These are phyloP conservation scores for Planoprotostelium fungivorum DNA, from an alignment of 78 protist genomes.

Conservation along the genomic window DNA sequence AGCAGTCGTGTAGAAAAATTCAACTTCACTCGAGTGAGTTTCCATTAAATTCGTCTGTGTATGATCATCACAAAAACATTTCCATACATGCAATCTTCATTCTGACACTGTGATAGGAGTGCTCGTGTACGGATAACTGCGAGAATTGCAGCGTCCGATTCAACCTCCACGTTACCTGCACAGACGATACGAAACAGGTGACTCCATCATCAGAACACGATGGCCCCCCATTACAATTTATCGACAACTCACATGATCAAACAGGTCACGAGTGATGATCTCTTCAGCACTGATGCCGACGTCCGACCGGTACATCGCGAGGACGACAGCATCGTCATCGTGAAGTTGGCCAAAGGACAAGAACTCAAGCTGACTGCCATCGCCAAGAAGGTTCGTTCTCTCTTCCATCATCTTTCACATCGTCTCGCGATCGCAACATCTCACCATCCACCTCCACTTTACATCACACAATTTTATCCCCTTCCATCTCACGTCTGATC, in stretches of 20 bases:
- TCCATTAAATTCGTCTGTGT: background rate
- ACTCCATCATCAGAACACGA: background rate
- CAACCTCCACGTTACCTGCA: conserved; percentile 25
- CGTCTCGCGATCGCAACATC: too few relatives aligned
- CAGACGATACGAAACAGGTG: conserved; percentile 8
- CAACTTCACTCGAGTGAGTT: conserved; percentile 47
- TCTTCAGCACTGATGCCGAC: background rate
- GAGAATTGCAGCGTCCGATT: conserved; percentile 59
- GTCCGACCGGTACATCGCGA: background rate
- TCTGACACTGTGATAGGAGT: background rate
- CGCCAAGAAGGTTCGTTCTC: conserved; percentile 41
- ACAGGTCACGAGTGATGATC: background rate
- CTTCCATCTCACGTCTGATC: too few relatives aligned
- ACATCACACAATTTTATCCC: too few relatives aligned
- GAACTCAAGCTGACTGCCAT: conserved; percentile 59
- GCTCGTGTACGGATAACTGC: conserved; percentile 51
- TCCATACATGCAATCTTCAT: background rate
- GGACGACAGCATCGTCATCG: conserved; percentile 54
- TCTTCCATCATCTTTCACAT: background rate
- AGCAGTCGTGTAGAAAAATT: conserved; percentile 2
- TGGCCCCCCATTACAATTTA: background rate
- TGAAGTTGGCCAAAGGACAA: conserved; percentile 68
- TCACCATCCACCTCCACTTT: too few relatives aligned
- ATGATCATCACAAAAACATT: background rate
- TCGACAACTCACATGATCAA: background rate